These are phyloP conservation scores for Catenaria anguillulae DNA, from an alignment of 371 early-diverging fungal species.

Conservation along the genomic window DNA sequence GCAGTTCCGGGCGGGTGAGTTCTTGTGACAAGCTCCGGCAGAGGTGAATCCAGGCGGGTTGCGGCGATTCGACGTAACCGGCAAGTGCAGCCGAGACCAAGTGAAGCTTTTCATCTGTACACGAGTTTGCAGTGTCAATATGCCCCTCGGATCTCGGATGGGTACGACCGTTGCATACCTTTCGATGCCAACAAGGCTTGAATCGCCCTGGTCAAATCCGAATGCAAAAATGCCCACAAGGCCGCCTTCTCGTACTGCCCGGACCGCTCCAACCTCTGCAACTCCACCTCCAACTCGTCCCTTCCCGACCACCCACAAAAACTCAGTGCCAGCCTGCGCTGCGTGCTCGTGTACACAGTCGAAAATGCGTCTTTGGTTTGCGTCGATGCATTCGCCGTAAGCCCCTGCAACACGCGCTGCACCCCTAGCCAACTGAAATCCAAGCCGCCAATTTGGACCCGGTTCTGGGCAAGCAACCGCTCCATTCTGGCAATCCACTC, in stretches of 20 bases:
- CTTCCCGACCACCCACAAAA: constrained; percentile 61
- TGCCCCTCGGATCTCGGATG: too few species aligned
- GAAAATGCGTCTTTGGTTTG: not conserved
- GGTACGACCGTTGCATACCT: too few species aligned
- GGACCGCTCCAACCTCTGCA: constrained; percentile 39
- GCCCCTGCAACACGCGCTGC: constrained; percentile 33
- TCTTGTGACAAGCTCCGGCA: constrained; percentile 42
- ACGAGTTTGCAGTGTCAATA: not conserved
- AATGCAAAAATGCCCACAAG: constrained; percentile 70
- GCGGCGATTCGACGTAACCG: constrained; percentile 23
- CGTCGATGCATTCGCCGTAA: constrained; percentile 11
- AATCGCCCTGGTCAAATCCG: constrained; percentile 53
- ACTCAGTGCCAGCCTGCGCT: constrained; percentile 47
- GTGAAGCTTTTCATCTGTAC: constrained; percentile 59
- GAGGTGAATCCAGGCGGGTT: constrained; percentile 42
- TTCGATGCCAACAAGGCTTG: constrained; percentile 43
- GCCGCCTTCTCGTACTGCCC: constrained; percentile 69
- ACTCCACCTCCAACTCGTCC: constrained; percentile 39
- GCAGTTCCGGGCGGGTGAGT: constrained; percentile 37
- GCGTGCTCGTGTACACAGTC: constrained; percentile 12
- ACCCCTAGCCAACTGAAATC: constrained; percentile 62
- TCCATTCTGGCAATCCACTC: constrained; percentile 53
- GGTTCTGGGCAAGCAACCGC: constrained; percentile 29
- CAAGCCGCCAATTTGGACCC: constrained; percentile 30
- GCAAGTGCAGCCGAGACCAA: constrained; percentile 64